Base-by-base conservation (phyloP, 2,329 filamentous ascomycete genomes). In the Leptographium flavum region DNA sequence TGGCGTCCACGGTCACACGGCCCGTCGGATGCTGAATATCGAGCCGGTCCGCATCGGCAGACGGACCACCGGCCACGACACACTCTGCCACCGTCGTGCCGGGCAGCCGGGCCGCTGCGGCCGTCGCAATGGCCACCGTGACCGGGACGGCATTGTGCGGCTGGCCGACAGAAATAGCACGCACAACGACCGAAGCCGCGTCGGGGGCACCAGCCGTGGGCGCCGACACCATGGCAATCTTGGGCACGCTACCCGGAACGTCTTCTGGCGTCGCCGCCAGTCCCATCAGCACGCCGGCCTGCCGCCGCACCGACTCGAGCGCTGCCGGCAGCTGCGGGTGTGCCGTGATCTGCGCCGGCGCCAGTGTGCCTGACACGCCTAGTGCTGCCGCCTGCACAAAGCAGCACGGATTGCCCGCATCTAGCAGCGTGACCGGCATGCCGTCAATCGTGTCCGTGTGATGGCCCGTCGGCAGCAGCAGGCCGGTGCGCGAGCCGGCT, bases 1-100 rank as follows among this genome's bases (percentile, higher is more conserved):
- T 62, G 1, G 66, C 66, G 2, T 66, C 64, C 19, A 73, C 66
- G 45, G 69, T 65, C 17, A 73, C 56, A 38, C 49, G 60, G 2
- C 69, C 69, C 31, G 65, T 67, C 0, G 70, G 67, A 50, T 73
- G 69, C 3, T 58, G 66, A 28, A 73, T 67, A 15, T 60, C 58
- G 4, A 71, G 55, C 4, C 60, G 52, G 5, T 53, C 53, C 13
- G 53, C 54, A 1, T 50, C 51, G 21, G 22, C 21, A 5, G 6
- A 22, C 4, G 31, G 21, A 22, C 13, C 33, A 4, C 10, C 30
- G 11, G 11, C n/a, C n/a, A n/a, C 17, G 21, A 31, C 14, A 19
- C 28, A 5, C 15, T 23, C 28, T n/a, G 27, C 3, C 7, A 28
- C 41, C 2, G 13, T 25, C 19, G 39, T 30, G 17, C 10, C 17